Percentiles rank a stretch among this genome's conserved stretches.
Evolutionary conservation across 495 filamentous ascomycete species (phyloP).

Genomic region (Penicillium lagena): DNA sequence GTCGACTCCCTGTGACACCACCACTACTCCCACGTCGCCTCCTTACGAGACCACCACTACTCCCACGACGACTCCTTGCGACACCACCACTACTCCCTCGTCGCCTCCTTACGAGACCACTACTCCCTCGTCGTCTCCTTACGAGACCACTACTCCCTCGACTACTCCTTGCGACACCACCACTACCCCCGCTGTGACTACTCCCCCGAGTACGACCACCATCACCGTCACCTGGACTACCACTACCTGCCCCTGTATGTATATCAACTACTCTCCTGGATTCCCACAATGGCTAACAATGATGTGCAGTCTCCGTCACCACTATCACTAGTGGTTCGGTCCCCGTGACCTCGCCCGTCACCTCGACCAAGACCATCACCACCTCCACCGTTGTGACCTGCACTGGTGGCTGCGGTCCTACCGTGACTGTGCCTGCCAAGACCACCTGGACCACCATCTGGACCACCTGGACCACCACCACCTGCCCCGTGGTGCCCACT

Average conservation of each 20-base stretch:
- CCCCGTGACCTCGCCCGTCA: slow-evolving; percentile 20
- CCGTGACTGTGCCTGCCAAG: not conserved
- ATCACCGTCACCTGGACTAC: slow-evolving; percentile 14
- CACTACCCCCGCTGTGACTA: not conserved
- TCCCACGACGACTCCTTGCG: not conserved
- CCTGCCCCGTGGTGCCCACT: not conserved
- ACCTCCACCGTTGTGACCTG: slow-evolving; percentile 17
- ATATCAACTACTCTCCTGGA: not conserved
- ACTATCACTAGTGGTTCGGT: slow-evolving; percentile 18
- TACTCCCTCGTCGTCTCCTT: slow-evolving; percentile 4
- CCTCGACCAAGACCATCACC: slow-evolving; percentile 17
- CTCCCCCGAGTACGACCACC: slow-evolving; percentile 1
- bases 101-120: slow-evolving; percentile 4
- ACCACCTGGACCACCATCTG: no score
- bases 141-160: no score
- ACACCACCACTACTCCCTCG: slow-evolving; percentile 1
- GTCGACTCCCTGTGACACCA: slow-evolving; percentile 9
- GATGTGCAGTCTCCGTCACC: slow-evolving; percentile 12
- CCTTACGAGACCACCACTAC: not conserved
- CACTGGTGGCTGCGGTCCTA: slow-evolving; percentile 8
- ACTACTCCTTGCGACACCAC: not conserved
- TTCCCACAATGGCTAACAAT: slow-evolving; percentile 3
- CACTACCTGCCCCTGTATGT: slow-evolving; percentile 21
- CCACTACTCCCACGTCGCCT: not conserved
- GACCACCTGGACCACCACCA: not conserved